These are phyloP conservation scores for Pyrenula aspistea DNA, from an alignment of 495 filamentous ascomycete genomes.

Conservation along the genomic window DNA sequence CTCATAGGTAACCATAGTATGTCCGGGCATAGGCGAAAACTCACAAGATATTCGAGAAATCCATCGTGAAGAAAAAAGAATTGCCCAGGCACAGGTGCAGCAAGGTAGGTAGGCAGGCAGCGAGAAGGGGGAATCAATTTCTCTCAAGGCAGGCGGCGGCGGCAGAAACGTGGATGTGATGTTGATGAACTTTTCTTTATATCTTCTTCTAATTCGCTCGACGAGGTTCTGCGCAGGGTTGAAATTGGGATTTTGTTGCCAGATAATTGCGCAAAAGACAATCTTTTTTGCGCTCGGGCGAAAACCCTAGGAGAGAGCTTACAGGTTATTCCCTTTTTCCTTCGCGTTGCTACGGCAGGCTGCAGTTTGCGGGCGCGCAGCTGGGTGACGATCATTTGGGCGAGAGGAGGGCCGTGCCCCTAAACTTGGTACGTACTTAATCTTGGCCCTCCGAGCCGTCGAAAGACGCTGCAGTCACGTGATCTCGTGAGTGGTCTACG, in stretches of 20 bases:
- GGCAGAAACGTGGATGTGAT: background rate
- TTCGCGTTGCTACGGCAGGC: background rate
- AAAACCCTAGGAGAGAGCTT: too few species aligned
- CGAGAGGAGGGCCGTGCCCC: background rate
- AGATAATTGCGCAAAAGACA: too few species aligned
- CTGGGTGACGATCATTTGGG: background rate
- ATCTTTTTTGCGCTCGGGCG: too few species aligned
- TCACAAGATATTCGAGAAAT: constrained; percentile 49
- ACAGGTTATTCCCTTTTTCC: background rate
- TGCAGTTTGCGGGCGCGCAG: background rate
- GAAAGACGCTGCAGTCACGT: too few species aligned
- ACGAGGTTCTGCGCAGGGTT: background rate
- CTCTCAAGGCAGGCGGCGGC: too few species aligned
- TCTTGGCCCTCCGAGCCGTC: too few species aligned
- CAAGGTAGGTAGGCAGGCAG: background rate
- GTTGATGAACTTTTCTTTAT: background rate
- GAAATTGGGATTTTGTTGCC: too few species aligned
- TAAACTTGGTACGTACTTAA: too few species aligned
- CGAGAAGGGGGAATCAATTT: background rate
- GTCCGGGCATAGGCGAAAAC: constrained; percentile 15
- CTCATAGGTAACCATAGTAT: too few species aligned
- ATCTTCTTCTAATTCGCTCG: background rate
- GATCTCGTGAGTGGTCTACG: too few species aligned
- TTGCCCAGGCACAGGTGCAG: background rate
- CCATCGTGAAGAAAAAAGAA: constrained; percentile 21